Evolutionary conservation across 129 eudicot species (phyloP).

Genomic region (Chrysanthemum lavandulifolium): DNA sequence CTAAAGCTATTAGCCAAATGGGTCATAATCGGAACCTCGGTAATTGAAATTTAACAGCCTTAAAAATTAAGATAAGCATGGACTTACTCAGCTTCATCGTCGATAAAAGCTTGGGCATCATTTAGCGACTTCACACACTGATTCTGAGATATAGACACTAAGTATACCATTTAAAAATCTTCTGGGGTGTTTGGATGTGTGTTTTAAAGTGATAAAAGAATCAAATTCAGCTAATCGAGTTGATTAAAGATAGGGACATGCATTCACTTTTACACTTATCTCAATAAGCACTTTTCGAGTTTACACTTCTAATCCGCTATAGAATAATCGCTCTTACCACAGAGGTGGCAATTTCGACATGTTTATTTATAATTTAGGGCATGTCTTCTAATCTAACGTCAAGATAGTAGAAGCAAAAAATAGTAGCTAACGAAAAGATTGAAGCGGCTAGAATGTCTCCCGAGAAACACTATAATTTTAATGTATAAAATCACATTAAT

Average conservation of each 20-base stretch:
- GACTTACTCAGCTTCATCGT: conserved; percentile 92
- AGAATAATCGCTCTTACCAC: background rate
- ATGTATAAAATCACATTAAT: background rate
- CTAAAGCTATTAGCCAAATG: conserved; percentile 27
- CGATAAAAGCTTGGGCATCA: conserved; percentile 52
- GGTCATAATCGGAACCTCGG: too few species aligned
- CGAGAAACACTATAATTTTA: too few species aligned
- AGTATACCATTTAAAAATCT: background rate
- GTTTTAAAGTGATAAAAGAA: conserved; percentile 1
- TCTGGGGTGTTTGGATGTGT: background rate
- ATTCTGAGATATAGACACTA: conserved; percentile 7
- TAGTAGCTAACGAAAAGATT: background rate
- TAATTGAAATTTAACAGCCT: too few species aligned
- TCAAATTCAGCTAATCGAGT: background rate
- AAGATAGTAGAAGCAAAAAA: background rate
- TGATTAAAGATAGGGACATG: background rate
- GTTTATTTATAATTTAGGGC: background rate
- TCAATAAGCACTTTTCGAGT: background rate
- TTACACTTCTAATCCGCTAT: background rate
- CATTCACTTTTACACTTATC: background rate
- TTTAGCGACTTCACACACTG: too few species aligned
- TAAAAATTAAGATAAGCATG: background rate
- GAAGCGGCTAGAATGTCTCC: too few species aligned
- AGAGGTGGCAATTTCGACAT: background rate
- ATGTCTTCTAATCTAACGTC: background rate